Conservation (phyloP, 1,284 basidiomycete species). For the Meripilus lineatus region DNA sequence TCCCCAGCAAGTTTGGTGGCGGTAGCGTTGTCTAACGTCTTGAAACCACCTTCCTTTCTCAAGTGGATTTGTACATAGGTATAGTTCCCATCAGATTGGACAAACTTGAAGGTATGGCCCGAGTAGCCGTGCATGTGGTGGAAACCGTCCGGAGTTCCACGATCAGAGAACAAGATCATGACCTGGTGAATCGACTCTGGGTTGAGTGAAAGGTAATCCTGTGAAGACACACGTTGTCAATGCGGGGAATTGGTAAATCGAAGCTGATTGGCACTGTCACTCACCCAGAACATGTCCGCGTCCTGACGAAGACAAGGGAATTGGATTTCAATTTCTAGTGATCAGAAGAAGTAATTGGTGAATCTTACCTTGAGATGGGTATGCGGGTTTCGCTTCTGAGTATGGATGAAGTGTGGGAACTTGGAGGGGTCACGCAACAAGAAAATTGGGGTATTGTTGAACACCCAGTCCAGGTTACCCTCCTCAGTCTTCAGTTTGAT, state of each 20-base stretch:
- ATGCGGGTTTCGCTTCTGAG: constrained; percentile 89
- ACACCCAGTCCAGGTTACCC: constrained; percentile 89
- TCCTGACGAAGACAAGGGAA: constrained; percentile 32
- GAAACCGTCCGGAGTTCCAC: constrained; percentile 85
- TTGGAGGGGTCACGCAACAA: constrained; percentile 83
- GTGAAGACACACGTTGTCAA: constrained; percentile 3
- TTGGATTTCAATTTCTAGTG: not conserved
- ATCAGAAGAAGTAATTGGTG: not conserved
- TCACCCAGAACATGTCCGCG: constrained; percentile 75
- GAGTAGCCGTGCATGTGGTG: constrained; percentile 87
- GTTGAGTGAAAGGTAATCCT: constrained; percentile 92
- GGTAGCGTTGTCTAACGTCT: constrained; percentile 63
- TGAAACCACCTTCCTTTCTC: constrained; percentile 72
- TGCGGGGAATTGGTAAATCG: no score
- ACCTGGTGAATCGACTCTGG: constrained; percentile 90
- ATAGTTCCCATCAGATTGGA: constrained; percentile 79
- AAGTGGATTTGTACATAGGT: constrained; percentile 83
- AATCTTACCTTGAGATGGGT: constrained; percentile 62
- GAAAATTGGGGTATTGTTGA: constrained; percentile 91
- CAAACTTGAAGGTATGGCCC: constrained; percentile 90
- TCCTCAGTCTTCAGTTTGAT: constrained; percentile 88
- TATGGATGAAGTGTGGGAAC: constrained; percentile 94
- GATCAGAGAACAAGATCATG: constrained; percentile 86
- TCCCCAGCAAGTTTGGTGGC: constrained; percentile 57
- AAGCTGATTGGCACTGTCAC: constrained; percentile 11